These are phyloP conservation scores for Ampelomyces quisqualis DNA, from an alignment of 2,329 filamentous ascomycete genomes.

Conservation along the genomic window DNA sequence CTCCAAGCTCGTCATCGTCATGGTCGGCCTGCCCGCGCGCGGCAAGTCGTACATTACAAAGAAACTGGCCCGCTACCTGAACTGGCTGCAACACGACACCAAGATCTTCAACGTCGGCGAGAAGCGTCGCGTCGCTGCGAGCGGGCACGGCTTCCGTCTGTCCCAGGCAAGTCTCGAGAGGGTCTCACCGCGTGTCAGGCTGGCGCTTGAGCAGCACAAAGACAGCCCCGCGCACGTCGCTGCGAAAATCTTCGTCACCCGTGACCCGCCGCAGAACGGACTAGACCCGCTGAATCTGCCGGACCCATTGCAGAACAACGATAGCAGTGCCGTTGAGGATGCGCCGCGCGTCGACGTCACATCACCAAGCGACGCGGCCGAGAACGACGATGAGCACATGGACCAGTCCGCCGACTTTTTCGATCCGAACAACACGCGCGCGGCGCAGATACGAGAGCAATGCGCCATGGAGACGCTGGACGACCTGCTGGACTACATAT, in stretches of 20 bases:
- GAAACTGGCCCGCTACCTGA: conserved; percentile 91
- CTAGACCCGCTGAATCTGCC: conserved; percentile 38
- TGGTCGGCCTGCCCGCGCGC: conserved; percentile 92
- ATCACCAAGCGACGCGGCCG: conserved; percentile 24
- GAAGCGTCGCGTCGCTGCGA: conserved; percentile 76
- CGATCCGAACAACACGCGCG: conserved; percentile 81
- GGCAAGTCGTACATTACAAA: conserved; percentile 99
- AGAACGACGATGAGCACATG: conserved; percentile 55
- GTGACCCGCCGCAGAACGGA: conserved; percentile 43
- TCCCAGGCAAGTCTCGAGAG: conserved; percentile 36
- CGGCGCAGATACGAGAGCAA: conserved; percentile 81
- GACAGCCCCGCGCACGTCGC: conserved; percentile 45
- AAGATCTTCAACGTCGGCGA: conserved; percentile 98
- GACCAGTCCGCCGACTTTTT: conserved; percentile 95
- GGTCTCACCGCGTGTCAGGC: conserved; percentile 25
- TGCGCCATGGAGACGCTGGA: conserved; percentile 90
- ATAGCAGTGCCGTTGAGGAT: conserved; percentile 31
- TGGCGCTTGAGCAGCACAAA: conserved; percentile 29
- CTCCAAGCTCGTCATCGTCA: conserved; percentile 94
- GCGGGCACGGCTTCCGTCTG: conserved; percentile 50
- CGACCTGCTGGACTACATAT: conserved; percentile 85
- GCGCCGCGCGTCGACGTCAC: conserved; percentile 36
- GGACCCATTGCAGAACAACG: conserved; percentile 25
- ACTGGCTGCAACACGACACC: conserved; percentile 96
- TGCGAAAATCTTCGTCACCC: conserved; percentile 61